phyloP scores from a whole-genome alignment of 2,329 filamentous ascomycete species.

The Ceratocystis harringtonii region DNA sequence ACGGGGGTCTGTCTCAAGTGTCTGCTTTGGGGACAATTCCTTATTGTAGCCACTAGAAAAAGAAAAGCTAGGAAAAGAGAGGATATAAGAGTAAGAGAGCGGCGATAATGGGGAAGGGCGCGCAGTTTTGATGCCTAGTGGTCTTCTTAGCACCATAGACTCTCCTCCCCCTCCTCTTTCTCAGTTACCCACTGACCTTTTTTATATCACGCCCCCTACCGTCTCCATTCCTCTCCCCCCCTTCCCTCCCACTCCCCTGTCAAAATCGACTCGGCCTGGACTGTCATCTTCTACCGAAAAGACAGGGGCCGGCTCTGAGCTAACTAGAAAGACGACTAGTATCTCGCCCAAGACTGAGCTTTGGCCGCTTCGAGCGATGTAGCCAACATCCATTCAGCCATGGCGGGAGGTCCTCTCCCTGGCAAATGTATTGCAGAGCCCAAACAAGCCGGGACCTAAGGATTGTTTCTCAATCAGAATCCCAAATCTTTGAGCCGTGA shows the following conservation, averaged over 20 bases:
- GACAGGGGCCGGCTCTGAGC: neutral
- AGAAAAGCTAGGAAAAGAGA: neutral
- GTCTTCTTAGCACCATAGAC: too few relatives aligned
- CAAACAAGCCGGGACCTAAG: neutral
- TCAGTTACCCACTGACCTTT: too few relatives aligned
- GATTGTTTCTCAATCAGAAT: too few relatives aligned
- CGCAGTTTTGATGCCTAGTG: too few relatives aligned
- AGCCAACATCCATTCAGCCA: neutral
- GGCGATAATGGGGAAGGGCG: neutral
- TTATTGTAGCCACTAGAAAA: neutral
- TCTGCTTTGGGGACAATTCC: neutral
- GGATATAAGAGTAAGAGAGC: neutral
- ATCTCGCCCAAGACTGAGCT: neutral
- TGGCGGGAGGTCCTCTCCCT: neutral
- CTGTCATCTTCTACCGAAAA: slow-evolving; percentile 2
- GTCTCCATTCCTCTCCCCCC: neutral
- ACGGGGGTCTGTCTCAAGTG: neutral
- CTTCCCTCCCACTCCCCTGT: neutral
- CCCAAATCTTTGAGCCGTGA: too few relatives aligned
- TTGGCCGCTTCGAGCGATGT: too few relatives aligned
- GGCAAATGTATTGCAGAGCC: neutral
- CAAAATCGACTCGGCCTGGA: neutral
- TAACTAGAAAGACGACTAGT: neutral
- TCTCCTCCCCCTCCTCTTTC: neutral
- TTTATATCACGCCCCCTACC: neutral